Evolutionary conservation across 108 stramenopile species (phyloP).

Genomic region (Chaetoceros tenuissimus): DNA sequence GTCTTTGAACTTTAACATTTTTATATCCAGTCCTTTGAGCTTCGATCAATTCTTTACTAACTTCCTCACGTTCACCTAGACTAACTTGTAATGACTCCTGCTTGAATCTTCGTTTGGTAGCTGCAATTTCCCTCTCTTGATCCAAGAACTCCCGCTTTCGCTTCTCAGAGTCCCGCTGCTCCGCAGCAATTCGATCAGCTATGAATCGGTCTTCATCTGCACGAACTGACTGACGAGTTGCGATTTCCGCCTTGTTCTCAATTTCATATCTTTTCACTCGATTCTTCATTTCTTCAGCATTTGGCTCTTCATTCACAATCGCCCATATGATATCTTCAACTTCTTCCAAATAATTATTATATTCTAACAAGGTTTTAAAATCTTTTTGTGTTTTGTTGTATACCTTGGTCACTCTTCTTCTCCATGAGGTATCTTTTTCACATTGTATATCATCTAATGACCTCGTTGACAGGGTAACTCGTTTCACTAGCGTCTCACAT

Average conservation of each 20-base stretch:
- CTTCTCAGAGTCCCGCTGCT: slow-evolving; percentile 69
- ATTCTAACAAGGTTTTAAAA: slow-evolving; percentile 66
- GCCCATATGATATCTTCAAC: slow-evolving; percentile 78
- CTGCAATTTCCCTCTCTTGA: slow-evolving; percentile 62
- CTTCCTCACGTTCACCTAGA: slow-evolving; percentile 82
- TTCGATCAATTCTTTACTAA: slow-evolving; percentile 59
- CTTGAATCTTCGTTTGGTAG: slow-evolving; percentile 69
- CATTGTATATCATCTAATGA: slow-evolving; percentile 75
- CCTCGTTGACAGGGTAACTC: slow-evolving; percentile 72
- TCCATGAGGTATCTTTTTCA: slow-evolving; percentile 81
- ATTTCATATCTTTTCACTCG: slow-evolving; percentile 74
- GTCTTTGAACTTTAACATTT: slow-evolving; percentile 66
- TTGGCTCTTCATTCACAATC: slow-evolving; percentile 85
- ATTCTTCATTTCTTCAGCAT: slow-evolving; percentile 76
- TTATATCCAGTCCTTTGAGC: slow-evolving; percentile 87
- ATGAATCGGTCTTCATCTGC: slow-evolving; percentile 83
- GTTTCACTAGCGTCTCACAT: slow-evolving; percentile 69
- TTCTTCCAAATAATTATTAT: slow-evolving; percentile 87
- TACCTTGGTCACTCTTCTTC: slow-evolving; percentile 66
- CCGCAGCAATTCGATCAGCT: slow-evolving; percentile 78
- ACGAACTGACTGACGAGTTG: slow-evolving; percentile 75
- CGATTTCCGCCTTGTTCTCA: slow-evolving; percentile 63
- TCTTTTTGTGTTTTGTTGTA: slow-evolving; percentile 78
- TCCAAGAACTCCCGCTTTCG: slow-evolving; percentile 55
- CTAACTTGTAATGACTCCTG: slow-evolving; percentile 75